Percentiles rank a stretch among this genome's conserved stretches.
These are phyloP conservation scores for Erucastrum elatum DNA, from an alignment of 345 rosid genomes.

Conservation along the genomic window DNA sequence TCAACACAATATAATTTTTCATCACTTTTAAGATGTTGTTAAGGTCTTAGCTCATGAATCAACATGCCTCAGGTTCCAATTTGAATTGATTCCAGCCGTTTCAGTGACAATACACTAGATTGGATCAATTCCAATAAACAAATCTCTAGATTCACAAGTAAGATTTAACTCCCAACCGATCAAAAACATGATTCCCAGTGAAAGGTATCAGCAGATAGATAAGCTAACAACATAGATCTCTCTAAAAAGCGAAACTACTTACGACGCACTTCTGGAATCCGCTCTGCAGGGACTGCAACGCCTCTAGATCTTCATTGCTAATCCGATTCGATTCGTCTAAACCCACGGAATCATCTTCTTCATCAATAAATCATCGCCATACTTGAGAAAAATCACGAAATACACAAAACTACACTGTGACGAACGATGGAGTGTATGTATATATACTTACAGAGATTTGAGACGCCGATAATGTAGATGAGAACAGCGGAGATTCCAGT, in stretches of 20 bases:
- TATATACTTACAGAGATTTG: conserved; percentile 53
- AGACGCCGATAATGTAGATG: conserved; percentile 77
- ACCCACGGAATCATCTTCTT: conserved; percentile 34
- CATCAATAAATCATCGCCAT: conserved; percentile 10
- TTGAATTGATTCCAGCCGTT: neutral
- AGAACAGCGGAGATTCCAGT: conserved; percentile 76
- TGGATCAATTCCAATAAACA: conserved; percentile 1
- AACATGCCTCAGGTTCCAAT: neutral
- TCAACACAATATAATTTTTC: conserved; percentile 4
- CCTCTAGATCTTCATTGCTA: conserved; percentile 64
- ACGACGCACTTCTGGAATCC: conserved; percentile 89
- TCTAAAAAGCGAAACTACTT: conserved; percentile 28
- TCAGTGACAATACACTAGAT: neutral
- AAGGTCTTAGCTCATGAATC: neutral
- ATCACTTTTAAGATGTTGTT: neutral
- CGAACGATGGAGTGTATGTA: neutral
- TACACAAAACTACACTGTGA: conserved; percentile 1
- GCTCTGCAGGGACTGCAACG: conserved; percentile 64
- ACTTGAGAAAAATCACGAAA: conserved; percentile 5
- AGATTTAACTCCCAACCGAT: neutral
- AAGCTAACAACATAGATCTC: conserved; percentile 22
- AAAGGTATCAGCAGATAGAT: neutral
- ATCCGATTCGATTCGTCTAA: conserved; percentile 55
- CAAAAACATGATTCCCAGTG: neutral
- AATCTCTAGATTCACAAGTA: conserved; percentile 10